Percentiles rank a stretch among this genome's conserved stretches.
These are phyloP conservation scores for Apiospora sp. DNA, from an alignment of 2,329 filamentous ascomycete species.

Conservation along the genomic window DNA sequence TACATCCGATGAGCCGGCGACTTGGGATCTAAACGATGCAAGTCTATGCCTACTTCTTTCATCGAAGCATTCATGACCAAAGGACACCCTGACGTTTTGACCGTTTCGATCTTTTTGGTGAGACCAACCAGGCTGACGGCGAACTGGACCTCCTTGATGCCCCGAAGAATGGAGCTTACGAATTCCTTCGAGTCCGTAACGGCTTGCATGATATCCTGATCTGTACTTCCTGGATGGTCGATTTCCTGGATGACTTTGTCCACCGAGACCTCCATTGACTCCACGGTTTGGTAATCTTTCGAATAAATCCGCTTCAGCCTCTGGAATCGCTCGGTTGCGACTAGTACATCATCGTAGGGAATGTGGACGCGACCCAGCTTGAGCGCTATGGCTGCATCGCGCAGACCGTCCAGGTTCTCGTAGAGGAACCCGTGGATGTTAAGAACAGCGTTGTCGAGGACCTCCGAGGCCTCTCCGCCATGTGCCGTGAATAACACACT, in stretches of 20 bases:
- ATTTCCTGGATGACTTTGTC: conserved; percentile 78
- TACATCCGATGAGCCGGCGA: conserved; percentile 98
- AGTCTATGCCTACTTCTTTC: conserved; percentile 94
- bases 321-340: conserved; percentile 66
- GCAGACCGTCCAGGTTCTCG: conserved; percentile 82
- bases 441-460: conserved; percentile 86
- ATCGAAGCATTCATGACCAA: conserved; percentile 88
- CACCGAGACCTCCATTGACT: conserved; percentile 69
- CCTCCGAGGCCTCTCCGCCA: conserved; percentile 82
- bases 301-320: conserved; percentile 49
- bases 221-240: conserved; percentile 70
- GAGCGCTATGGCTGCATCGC: conserved; percentile 87
- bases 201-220: conserved; percentile 77
- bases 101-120: conserved; percentile 77
- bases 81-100: conserved; percentile 72
- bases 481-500: conserved; percentile 90
- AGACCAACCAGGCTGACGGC: conserved; percentile 90
- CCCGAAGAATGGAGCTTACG: conserved; percentile 85
- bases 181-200: conserved; percentile 95
- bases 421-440: conserved; percentile 94
- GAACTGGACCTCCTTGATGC: conserved; percentile 96
- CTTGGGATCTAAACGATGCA: conserved; percentile 89
- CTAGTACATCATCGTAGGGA: conserved; percentile 84
- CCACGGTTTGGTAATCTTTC: conserved; percentile 45
- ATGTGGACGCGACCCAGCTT: conserved; percentile 92